Base-by-base conservation (phyloP, 129 eudicot species). In the Glebionis coronaria region DNA sequence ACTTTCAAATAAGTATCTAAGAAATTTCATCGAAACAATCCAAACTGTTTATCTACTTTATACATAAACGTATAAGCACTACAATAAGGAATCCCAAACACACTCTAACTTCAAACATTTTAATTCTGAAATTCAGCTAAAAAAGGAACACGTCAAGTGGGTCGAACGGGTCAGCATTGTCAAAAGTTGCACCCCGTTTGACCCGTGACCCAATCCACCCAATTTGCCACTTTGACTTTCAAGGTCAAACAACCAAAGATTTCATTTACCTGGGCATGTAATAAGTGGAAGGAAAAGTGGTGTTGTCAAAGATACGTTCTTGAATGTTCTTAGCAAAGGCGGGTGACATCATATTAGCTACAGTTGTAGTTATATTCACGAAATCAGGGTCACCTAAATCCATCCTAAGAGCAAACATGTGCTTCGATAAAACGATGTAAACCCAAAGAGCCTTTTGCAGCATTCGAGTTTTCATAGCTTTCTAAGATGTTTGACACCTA, bases 371-470 rank as follows among this genome's bases (percentile, higher is more conserved):
- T 70, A 89, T 75, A 47, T 94, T 54, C 2, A 78, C 97, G 59
- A 86, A 94, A 31, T 75, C 76, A 0, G 99, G 99, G 60, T 94
- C 99, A 3, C 99, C 99, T 47, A 94, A 73, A 80, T 87, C 77
- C 97, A 94, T 94, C 20, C 99, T 73, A 50, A 89, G 29, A 29
- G 95, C 97, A 77, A 82, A 81, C 99, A 94, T 94, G 83, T 14
- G 95, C 85, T 79, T 94, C 99, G 9, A 89, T 78, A 25, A 94
- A 57, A 61, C 97, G 96, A 53, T 94, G 99, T 68, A 94, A 78
- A 56, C 97, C 95, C 78, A 94, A 68, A 1, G 87, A 27, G 47
- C 99, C 97, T 42, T 79, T 78, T 21, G 73, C 86, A 44, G 90
- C 95, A 59, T 83, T 66, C 0, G 71, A 67, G 56, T 58, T 87